Percentiles rank a stretch among this genome's conserved stretches.
These are phyloP conservation scores for Fusarium pilosicola DNA, from an alignment of 2,329 filamentous ascomycete species.

Conservation along the genomic window DNA sequence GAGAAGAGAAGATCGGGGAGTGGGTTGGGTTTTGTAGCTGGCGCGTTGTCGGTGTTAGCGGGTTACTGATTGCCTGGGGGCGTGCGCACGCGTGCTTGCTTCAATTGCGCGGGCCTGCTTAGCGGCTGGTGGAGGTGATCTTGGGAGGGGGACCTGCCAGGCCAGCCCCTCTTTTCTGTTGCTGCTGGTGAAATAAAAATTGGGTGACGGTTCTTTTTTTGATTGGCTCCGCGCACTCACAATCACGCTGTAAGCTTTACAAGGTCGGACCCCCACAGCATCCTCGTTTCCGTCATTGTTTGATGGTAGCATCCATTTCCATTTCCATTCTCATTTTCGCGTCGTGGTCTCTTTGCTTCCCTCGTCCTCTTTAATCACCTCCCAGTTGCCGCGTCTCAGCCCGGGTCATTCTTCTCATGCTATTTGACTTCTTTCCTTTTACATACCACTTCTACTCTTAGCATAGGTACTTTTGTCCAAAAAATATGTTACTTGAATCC, in stretches of 20 bases:
- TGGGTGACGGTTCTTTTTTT: slow-evolving; percentile 35
- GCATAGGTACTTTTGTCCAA: neutral
- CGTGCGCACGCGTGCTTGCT: slow-evolving; percentile 39
- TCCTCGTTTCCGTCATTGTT: slow-evolving; percentile 22
- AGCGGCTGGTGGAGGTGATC: slow-evolving; percentile 34
- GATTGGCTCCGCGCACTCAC: slow-evolving; percentile 19
- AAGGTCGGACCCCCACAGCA: slow-evolving; percentile 16
- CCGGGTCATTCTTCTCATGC: slow-evolving; percentile 23
- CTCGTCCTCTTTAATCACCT: neutral
- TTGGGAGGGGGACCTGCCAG: slow-evolving; percentile 28
- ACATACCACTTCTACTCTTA: slow-evolving; percentile 19
- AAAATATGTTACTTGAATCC: neutral
- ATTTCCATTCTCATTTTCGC: slow-evolving; percentile 5
- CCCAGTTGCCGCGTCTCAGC: slow-evolving; percentile 1
- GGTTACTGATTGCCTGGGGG: slow-evolving; percentile 65
- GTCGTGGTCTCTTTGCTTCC: neutral
- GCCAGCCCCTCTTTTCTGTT: slow-evolving; percentile 33
- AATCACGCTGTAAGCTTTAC: slow-evolving; percentile 4
- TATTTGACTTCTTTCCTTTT: slow-evolving; percentile 34
- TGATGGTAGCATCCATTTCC: slow-evolving; percentile 10
- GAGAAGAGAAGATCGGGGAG: slow-evolving; percentile 61
- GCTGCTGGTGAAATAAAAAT: slow-evolving; percentile 32
- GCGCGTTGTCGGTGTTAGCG: slow-evolving; percentile 60
- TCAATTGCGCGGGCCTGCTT: neutral
- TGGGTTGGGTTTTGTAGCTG: slow-evolving; percentile 68